These are phyloP conservation scores for Leishmania turanica DNA, from an alignment of 208 protist genomes.

Conservation along the genomic window DNA sequence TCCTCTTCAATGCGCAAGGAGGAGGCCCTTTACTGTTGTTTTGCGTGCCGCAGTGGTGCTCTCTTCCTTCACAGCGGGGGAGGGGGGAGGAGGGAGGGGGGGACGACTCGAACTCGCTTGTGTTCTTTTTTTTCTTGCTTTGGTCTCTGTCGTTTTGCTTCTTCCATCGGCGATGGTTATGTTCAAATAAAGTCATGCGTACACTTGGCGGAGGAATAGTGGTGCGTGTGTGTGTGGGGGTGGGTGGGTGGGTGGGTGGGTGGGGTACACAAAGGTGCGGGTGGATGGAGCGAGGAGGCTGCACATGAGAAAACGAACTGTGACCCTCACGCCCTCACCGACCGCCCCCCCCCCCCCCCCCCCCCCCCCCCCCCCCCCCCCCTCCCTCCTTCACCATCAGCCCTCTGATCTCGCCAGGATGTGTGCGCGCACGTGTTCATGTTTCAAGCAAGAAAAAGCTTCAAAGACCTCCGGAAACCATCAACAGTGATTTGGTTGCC, in stretches of 20 bases:
- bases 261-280: background rate
- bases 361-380: too few species aligned
- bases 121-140: background rate
- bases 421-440: background rate
- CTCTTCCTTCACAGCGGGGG: background rate
- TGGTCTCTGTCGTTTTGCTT: background rate
- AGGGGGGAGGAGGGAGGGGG: too few species aligned
- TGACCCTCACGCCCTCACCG: background rate
- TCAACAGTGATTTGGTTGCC: background rate
- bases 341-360: too few species aligned
- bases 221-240: background rate
- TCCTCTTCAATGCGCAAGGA: background rate
- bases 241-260: background rate
- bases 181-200: background rate
- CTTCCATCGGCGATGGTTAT: background rate
- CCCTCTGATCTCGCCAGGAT: background rate
- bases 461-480: background rate
- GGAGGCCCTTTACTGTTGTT: background rate
- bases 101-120: background rate
- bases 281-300: background rate
- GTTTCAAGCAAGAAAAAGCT: background rate
- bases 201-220: background rate
- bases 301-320: background rate
- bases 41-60: background rate
- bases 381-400: background rate